Percentiles rank a stretch among this genome's conserved stretches.
phyloP scores from a whole-genome alignment of 2,329 filamentous ascomycete genomes.

The Exophiala sideris region DNA sequence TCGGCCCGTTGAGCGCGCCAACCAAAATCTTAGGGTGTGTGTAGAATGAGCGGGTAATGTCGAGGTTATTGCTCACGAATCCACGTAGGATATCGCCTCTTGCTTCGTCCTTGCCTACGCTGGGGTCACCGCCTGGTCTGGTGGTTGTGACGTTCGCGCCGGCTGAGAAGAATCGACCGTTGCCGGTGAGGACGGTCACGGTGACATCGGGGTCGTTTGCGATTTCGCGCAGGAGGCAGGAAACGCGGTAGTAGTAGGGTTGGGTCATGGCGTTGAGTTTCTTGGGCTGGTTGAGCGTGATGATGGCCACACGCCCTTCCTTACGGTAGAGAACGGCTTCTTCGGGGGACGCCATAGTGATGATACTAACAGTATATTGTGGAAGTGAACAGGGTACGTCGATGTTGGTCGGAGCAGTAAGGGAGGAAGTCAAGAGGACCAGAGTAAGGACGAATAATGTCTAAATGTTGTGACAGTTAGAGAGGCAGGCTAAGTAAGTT shows the following conservation, averaged over 20 bases:
- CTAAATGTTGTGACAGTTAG: too few species aligned
- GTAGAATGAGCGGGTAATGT: conserved; percentile 86
- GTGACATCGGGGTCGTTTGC: conserved; percentile 75
- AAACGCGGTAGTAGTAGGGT: conserved; percentile 73
- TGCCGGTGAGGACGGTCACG: conserved; percentile 80
- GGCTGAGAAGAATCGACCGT: conserved; percentile 79
- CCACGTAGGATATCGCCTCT: conserved; percentile 61
- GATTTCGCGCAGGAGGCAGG: conserved; percentile 70
- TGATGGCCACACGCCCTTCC: conserved; percentile 68
- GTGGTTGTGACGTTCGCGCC: conserved; percentile 72
- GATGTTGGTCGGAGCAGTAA: neutral
- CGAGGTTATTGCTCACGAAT: conserved; percentile 84
- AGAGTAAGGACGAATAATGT: too few species aligned
- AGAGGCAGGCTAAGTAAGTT: too few species aligned
- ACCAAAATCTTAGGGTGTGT: conserved; percentile 91
- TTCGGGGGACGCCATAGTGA: conserved; percentile 30
- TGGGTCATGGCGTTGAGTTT: conserved; percentile 82
- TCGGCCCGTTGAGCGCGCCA: conserved; percentile 86
- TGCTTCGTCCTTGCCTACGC: conserved; percentile 42
- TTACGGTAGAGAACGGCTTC: conserved; percentile 59
- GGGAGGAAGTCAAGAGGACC: too few species aligned
- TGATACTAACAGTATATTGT: neutral
- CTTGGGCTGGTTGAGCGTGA: conserved; percentile 78
- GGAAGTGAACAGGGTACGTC: neutral
- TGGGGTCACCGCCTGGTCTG: conserved; percentile 41